Evolutionary conservation across 2,329 filamentous ascomycete genomes (phyloP), one percentile per base, ranked within the genome.

Genomic region (Moelleriella libera): DNA sequence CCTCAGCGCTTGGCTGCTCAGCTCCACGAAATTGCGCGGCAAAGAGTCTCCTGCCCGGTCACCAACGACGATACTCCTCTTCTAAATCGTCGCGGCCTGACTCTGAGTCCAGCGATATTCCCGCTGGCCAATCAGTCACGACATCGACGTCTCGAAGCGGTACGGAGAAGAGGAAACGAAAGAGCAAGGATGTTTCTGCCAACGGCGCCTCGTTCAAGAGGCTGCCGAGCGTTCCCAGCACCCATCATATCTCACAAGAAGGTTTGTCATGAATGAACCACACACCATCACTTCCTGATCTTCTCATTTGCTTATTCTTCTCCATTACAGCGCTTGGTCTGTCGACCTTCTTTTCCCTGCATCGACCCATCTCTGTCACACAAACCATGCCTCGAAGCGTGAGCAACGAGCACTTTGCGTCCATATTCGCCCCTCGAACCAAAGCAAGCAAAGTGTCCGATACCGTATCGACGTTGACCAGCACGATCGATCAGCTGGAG

Each of bases 301-400:
- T 21, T 41, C 10, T 11, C 9, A 12, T 41, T 14, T 41, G 11
- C 7, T 14, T 5, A 7, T 12, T n/a, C 14, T n/a, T 11, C n/a
- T 14, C 10, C 10, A 11, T 41, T 30, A 11, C 54, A 97, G 92
- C 94, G 60, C 76, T 97, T 51, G 83, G 85, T 53, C 73, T 95
- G 43, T 92, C 90, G 6, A 84, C 84, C 50, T 97, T 98, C 74
- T 97, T 97, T 72, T 94, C 89, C 52, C 83, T 94, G 54, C 88
- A 98, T 68, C 82, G 92, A 51, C 92, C 92, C 43, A 90, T 98
- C 59, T 94, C 88, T 48, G 80, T 96, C 54, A 88, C 83, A 45
- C 82, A 83, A 57, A 82, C 83, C 55, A 82, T 95, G 60, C 92
- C 85, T 48, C 80, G 78, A 56, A 71, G 75, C 21, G 76, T 88